phyloP scores from a whole-genome alignment of 768 basidiomycete species.

The Brasilioporus rufonigricans region DNA sequence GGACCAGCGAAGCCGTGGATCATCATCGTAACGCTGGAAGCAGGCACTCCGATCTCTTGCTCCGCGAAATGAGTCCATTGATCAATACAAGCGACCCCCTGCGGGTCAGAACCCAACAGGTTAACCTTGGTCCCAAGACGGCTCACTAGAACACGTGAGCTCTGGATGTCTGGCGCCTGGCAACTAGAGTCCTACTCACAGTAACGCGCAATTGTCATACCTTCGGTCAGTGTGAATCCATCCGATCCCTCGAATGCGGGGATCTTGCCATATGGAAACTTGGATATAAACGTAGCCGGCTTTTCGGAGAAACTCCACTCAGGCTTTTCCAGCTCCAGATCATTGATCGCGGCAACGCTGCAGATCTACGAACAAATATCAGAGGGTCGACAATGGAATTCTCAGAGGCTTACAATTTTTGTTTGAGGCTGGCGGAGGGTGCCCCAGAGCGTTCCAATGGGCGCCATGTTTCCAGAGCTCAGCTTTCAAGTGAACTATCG shows the following conservation, averaged over 20 bases:
- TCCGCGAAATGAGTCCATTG: slow-evolving; percentile 24
- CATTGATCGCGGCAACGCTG: slow-evolving; percentile 15
- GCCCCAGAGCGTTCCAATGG: slow-evolving; percentile 20
- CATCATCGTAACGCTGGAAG: background rate
- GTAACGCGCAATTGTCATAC: slow-evolving; percentile 17
- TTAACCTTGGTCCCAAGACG: slow-evolving; percentile 7
- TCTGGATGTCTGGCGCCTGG: background rate
- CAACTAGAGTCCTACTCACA: slow-evolving; percentile 3
- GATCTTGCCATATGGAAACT: slow-evolving; percentile 20
- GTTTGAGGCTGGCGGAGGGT: slow-evolving; percentile 11
- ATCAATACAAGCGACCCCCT: slow-evolving; percentile 18
- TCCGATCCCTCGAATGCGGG: slow-evolving; percentile 18
- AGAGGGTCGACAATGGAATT: background rate
- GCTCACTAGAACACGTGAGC: slow-evolving; percentile 7
- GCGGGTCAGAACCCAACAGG: slow-evolving; percentile 9
- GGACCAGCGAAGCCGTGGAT: background rate
- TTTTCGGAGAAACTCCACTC: slow-evolving; percentile 10
- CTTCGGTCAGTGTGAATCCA: slow-evolving; percentile 18
- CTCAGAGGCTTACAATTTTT: slow-evolving; percentile 9
- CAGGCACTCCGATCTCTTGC: slow-evolving; percentile 6
- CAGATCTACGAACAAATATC: slow-evolving; percentile 5
- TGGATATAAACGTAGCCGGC: slow-evolving; percentile 9
- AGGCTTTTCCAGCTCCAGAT: slow-evolving; percentile 6
- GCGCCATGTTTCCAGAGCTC: slow-evolving; percentile 7
- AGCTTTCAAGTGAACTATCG: background rate